These are phyloP conservation scores for Suhomyces maxii DNA, from an alignment of 1,139 yeast genomes.

Conservation along the genomic window DNA sequence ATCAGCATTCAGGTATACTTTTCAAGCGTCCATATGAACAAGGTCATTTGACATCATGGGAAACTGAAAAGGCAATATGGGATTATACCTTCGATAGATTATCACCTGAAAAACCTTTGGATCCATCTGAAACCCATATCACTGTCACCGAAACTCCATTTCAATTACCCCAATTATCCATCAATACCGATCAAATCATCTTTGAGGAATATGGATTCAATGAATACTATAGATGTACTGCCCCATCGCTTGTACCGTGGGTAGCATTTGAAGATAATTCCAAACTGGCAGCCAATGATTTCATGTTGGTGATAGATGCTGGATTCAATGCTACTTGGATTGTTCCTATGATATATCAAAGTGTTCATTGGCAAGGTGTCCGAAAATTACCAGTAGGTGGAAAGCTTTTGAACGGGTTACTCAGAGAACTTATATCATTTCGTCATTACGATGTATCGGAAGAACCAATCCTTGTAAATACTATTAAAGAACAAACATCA, in stretches of 20 bases:
- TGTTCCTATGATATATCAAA: slow-evolving; percentile 79
- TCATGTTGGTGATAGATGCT: slow-evolving; percentile 78
- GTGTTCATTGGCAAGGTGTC: slow-evolving; percentile 76
- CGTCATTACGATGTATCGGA: slow-evolving; percentile 93
- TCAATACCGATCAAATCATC: slow-evolving; percentile 85
- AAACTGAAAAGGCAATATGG: slow-evolving; percentile 89
- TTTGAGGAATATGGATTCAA: slow-evolving; percentile 91
- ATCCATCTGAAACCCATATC: slow-evolving; percentile 51
- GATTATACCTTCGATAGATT: slow-evolving; percentile 58
- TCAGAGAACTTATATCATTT: slow-evolving; percentile 83
- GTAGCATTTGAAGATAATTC: slow-evolving; percentile 24
- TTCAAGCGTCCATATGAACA: slow-evolving; percentile 83
- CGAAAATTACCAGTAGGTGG: slow-evolving; percentile 84
- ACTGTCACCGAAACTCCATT: slow-evolving; percentile 77
- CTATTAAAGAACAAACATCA: slow-evolving; percentile 80
- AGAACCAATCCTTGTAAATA: slow-evolving; percentile 81
- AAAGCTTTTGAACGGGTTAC: slow-evolving; percentile 72
- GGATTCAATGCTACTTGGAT: slow-evolving; percentile 90
- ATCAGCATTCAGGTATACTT: slow-evolving; percentile 73
- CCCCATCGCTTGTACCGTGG: slow-evolving; percentile 78
- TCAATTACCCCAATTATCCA: slow-evolving; percentile 78
- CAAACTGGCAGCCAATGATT: slow-evolving; percentile 45
- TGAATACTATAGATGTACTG: slow-evolving; percentile 59
- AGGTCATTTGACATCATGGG: slow-evolving; percentile 92
- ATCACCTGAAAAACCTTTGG: slow-evolving; percentile 35